Evolutionary conservation across 805 yeast species (phyloP).

Genomic region (Saturnispora gosingensis): DNA sequence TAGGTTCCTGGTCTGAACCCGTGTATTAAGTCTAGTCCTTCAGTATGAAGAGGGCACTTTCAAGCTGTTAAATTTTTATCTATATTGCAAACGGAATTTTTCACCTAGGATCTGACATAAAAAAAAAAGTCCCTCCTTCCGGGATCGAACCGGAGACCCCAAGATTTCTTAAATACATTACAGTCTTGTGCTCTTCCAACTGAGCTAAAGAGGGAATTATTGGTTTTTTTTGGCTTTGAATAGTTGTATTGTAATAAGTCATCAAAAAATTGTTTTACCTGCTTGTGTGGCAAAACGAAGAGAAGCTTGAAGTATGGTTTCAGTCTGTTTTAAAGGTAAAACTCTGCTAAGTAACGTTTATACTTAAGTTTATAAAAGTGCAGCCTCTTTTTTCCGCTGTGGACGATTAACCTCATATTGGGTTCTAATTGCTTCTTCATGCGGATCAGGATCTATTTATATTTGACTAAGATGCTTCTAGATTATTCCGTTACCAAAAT

Average conservation of each 20-base stretch:
- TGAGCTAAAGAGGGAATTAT: constrained; percentile 17
- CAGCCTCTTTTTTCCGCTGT: no score
- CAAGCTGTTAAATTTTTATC: not conserved
- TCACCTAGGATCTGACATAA: no score
- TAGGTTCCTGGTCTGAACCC: not conserved
- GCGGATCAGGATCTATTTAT: not conserved
- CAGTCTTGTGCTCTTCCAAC: constrained; percentile 20
- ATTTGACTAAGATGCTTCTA: not conserved
- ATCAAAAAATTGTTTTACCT: no score
- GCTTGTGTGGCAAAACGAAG: no score
- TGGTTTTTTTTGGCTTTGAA: not conserved
- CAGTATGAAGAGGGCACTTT: not conserved
- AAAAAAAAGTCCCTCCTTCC: constrained; percentile 15
- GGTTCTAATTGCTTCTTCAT: no score
- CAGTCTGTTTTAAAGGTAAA: not conserved
- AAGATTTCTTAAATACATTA: constrained; percentile 14
- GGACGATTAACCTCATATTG: no score
- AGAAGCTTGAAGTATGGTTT: no score
- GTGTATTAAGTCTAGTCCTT: not conserved
- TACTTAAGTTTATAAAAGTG: no score
- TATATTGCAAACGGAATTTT: not conserved
- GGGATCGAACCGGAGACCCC: constrained; percentile 21
- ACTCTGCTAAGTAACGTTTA: no score
- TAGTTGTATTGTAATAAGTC: not conserved
- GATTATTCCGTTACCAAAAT: not conserved